Base-by-base conservation (phyloP, 495 filamentous ascomycete genomes). In the Penicillium goetzii region DNA sequence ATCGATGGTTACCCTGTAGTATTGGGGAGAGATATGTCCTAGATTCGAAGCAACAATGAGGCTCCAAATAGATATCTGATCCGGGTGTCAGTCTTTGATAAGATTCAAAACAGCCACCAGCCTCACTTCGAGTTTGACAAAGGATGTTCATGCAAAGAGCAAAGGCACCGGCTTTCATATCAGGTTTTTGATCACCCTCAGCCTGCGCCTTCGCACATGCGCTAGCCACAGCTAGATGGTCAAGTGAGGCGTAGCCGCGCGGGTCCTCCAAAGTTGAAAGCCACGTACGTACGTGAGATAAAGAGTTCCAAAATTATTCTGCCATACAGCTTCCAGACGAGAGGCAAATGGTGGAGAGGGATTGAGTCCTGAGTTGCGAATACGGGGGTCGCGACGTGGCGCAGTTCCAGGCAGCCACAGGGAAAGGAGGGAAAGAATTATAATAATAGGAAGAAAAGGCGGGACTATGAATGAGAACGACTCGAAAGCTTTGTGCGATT, bases 271-370 rank as follows among this genome's bases (percentile, higher is more conserved):
- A 32, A 4, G 9, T 2, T 33, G 11, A 15, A 36, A 36, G 52
- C 52, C 30, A 55, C 52, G 52, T 55, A 55, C 52, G 52, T 55
- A 55, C 52, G 52, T 55, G 52, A 32, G 28, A 52, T 32, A 36
- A 21, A 23, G 10, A 34, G 17, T 55, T 23, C 28, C 52, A 55
- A 55, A 33, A 10, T 33, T 33, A 25, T 36, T 36, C 52, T 10
- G 3, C 51, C 15, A 55, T 36, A 33, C 52, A 34, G 17, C 34
- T 21, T 15, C n/a, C 30, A 23, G n/a, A 12, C n/a, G 49, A 17
- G 9, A 17, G 47, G 47, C 47, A 25, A 30, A 30, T 51, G 25
- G 21, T 55, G 52, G 51, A 33, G 52, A 55, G 30, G 8, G 47
- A 55, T 9, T 3, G 52, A 55, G 52, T 55, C n/a, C 25, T 40